Evolutionary conservation across 2,329 filamentous ascomycete genomes (phyloP).

Genomic region (Apiospora arundinis): DNA sequence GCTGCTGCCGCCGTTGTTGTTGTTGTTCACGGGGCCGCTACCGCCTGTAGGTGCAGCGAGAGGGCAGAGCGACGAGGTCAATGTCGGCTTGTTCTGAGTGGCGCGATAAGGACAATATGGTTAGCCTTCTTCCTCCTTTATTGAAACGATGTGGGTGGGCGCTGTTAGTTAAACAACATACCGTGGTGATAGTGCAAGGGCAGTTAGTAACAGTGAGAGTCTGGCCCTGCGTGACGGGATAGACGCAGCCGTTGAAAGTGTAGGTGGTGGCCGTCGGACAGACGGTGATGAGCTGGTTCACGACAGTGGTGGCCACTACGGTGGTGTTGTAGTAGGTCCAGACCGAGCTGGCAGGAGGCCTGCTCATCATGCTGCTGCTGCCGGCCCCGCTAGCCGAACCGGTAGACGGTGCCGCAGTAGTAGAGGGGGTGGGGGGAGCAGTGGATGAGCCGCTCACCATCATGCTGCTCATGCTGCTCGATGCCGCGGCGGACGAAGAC

Average conservation of each 20-base stretch:
- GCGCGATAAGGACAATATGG: neutral
- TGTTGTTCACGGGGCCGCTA: neutral
- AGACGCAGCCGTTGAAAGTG: constrained; percentile 56
- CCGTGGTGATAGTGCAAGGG: constrained; percentile 53
- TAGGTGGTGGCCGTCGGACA: constrained; percentile 55
- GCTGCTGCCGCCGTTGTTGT: neutral
- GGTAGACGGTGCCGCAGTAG: neutral
- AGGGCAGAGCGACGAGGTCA: constrained; percentile 22
- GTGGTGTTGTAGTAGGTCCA: constrained; percentile 38
- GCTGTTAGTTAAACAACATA: constrained; percentile 30
- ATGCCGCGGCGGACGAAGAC: neutral
- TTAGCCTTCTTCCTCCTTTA: neutral
- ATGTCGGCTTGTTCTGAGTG: constrained; percentile 14
- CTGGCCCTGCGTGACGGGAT: constrained; percentile 60
- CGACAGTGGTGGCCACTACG: constrained; percentile 34
- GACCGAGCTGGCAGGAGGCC: constrained; percentile 23
- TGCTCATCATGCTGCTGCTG: neutral
- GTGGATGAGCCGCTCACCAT: neutral
- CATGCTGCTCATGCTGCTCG: neutral
- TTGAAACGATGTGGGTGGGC: neutral
- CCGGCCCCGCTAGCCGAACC: neutral
- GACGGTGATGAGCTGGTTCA: constrained; percentile 35
- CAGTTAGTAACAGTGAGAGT: constrained; percentile 62
- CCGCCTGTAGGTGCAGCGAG: neutral
- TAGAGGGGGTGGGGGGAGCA: neutral